Evolutionary conservation across 2,329 filamentous ascomycete genomes (phyloP).

Genomic region (Tolypocladium amazonense): DNA sequence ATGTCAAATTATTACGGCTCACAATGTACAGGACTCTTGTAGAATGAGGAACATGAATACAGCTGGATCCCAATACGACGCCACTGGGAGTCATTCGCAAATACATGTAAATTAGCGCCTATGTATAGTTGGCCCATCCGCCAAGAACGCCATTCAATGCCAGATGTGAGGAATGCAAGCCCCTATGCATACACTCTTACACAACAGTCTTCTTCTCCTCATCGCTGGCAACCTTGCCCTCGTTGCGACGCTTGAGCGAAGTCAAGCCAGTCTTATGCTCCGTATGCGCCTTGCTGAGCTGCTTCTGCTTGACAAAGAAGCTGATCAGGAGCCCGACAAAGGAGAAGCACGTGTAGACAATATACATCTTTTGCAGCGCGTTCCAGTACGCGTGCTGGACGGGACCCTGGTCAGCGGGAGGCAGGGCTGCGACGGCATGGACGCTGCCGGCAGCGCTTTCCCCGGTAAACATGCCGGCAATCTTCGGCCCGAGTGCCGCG

Average conservation of each 20-base stretch:
- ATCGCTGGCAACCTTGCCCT: constrained; percentile 5
- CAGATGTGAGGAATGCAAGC: neutral
- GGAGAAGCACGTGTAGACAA: constrained; percentile 41
- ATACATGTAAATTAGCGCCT: too few species aligned
- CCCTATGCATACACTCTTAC: neutral
- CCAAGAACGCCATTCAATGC: neutral
- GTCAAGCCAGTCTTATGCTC: constrained; percentile 49
- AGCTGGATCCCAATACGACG: too few species aligned
- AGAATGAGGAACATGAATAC: too few species aligned
- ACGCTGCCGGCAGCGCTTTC: constrained; percentile 50
- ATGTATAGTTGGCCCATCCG: too few species aligned
- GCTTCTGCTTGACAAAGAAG: constrained; percentile 35
- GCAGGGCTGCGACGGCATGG: constrained; percentile 41
- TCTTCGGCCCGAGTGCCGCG: constrained; percentile 35
- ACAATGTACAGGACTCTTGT: too few species aligned
- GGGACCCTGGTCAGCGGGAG: constrained; percentile 28
- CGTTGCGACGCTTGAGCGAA: constrained; percentile 22
- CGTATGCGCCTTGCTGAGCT: constrained; percentile 42
- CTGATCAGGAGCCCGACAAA: constrained; percentile 35
- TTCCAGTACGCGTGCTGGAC: constrained; percentile 37
- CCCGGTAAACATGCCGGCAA: constrained; percentile 45
- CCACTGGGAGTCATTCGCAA: too few species aligned
- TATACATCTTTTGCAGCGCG: constrained; percentile 45
- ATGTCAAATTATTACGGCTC: too few species aligned
- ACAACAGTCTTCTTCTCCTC: constrained; percentile 6